A percentile compares a stretch with the other conserved stretches of the same genome.
phyloP scores from a whole-genome alignment of 345 rosid genomes.

The Populus euphratica region DNA sequence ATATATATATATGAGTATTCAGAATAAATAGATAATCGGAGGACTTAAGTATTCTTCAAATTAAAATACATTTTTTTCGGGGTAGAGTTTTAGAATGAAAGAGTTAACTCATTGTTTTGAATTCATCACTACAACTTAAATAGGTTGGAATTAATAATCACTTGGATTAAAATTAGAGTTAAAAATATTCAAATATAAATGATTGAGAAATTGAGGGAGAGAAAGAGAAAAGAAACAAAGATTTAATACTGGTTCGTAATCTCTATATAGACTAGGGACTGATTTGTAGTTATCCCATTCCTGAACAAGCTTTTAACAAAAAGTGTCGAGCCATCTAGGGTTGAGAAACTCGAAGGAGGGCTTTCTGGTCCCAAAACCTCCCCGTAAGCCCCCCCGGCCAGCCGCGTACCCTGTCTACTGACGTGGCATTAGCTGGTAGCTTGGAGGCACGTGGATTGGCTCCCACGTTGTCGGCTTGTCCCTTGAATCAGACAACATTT shows the following conservation, averaged over 20 bases:
- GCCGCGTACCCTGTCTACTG: constrained; percentile 36
- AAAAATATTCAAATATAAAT: too few relatives aligned
- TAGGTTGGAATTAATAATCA: too few relatives aligned
- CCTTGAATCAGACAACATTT: constrained; percentile 8
- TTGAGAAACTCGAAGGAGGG: not conserved
- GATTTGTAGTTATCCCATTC: not conserved
- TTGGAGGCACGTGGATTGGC: constrained; percentile 28
- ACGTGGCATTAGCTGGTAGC: constrained; percentile 24
- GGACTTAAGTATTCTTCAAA: too few relatives aligned
- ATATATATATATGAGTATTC: too few relatives aligned
- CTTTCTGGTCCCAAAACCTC: not conserved
- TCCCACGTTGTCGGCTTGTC: constrained; percentile 40
- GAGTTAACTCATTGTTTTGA: too few relatives aligned
- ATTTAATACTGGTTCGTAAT: not conserved
- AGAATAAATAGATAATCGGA: too few relatives aligned
- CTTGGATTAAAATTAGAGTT: too few relatives aligned
- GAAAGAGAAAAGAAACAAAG: not conserved
- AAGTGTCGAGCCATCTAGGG: constrained; percentile 24
- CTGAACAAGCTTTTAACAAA: not conserved
- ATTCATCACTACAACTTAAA: too few relatives aligned
- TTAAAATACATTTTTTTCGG: too few relatives aligned
- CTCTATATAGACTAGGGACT: not conserved
- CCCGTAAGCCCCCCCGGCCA: constrained; percentile 22
- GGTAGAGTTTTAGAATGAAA: too few relatives aligned
- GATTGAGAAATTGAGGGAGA: not conserved